These are phyloP conservation scores for Botrytis paeoniae DNA, from an alignment of 2,329 filamentous ascomycete genomes.

Conservation along the genomic window DNA sequence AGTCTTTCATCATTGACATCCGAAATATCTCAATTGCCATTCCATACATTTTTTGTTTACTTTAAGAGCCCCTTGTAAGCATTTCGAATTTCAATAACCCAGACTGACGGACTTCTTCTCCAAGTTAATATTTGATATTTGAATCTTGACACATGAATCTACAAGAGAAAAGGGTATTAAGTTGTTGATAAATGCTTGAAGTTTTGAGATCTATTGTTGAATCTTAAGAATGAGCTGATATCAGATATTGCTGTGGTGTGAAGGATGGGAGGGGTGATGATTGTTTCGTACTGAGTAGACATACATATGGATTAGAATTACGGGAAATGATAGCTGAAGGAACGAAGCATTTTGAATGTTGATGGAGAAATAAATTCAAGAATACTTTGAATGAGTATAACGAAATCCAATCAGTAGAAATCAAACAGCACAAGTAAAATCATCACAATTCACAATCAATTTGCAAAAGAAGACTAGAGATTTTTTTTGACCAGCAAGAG, in stretches of 20 bases:
- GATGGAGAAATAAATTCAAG: too few species aligned
- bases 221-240: neutral
- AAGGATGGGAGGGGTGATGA: neutral
- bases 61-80: too few species aligned
- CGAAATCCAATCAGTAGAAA: neutral
- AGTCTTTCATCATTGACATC: too few species aligned
- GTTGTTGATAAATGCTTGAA: neutral
- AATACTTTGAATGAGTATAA: neutral
- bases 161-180: neutral
- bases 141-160: neutral
- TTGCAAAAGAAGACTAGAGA: neutral
- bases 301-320: neutral
- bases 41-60: too few species aligned
- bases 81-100: neutral
- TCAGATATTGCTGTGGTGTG: neutral
- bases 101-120: neutral
- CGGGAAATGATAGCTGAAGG: too few species aligned
- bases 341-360: too few species aligned
- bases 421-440: neutral
- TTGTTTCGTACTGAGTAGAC: neutral
- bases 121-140: neutral
- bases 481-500: constrained; percentile 16
- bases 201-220: neutral
- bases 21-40: too few species aligned
- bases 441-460: constrained; percentile 1